Base-by-base conservation (phyloP, 331 rosid species). In the Rhamnella rubrinervis region DNA sequence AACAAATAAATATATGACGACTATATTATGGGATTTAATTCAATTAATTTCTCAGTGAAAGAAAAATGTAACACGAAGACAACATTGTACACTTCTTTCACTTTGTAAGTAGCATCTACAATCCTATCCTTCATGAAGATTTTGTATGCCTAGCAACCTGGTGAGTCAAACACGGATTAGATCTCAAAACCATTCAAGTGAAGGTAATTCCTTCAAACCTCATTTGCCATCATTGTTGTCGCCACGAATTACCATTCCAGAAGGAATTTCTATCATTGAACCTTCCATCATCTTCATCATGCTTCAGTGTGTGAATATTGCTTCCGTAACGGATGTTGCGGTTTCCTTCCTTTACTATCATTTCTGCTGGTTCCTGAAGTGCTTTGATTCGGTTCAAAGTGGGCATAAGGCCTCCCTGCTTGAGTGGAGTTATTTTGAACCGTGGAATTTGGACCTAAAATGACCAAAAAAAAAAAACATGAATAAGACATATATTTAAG, bases 231-330 rank as follows among this genome's bases (percentile, higher is more conserved):
- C 78, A 21, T 65, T 72, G 31, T 76, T 58, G 53, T 86, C 88
- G 25, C 91, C 91, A 59, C 88, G 91, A 86, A 19, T 86, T 86
- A 72, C 91, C 91, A 73, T 86, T 86, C 91, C 91, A 83, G 74
- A 75, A 86, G 61, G 84, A 14, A 74, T 86, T 86, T 71, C 79
- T 56, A 35, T 75, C 77, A 44, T 28, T 81, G 81, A 73, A 83
- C 65, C 47, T 75, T 20, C 41, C 80, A 39, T 86, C 88, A 37
- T 86, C 88, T 20, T 86, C 91, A 38, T 86, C 88, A 2, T 55
- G 84, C 20, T 65, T 83, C 65, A 86, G 28, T 2, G 86, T 80
- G 80, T 83, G 91, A 75, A 86, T 74, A 38, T 86, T 86, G 65
- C 86, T 77, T 47, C 88, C 88, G 55, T 75, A 67, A 58, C 72